Evolutionary conservation across 2,329 filamentous ascomycete genomes (phyloP).

Genomic region (Colletotrichum paranaense): DNA sequence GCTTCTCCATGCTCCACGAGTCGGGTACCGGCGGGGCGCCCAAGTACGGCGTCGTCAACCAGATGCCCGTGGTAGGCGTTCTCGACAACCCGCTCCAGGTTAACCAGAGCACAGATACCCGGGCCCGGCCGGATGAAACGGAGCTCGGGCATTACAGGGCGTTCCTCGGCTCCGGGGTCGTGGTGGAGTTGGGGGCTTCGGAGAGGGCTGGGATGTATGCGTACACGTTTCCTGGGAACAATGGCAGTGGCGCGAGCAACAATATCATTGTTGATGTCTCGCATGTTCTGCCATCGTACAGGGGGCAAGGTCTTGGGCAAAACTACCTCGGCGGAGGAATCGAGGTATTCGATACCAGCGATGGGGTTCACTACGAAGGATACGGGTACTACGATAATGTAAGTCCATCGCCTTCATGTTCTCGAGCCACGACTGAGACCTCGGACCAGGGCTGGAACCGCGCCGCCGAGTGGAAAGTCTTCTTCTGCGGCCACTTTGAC

Average conservation of each 20-base stretch:
- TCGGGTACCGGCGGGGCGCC: constrained; percentile 76
- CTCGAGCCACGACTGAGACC: constrained; percentile 10
- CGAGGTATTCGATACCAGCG: constrained; percentile 56
- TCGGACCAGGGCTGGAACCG: constrained; percentile 68
- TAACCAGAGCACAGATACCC: constrained; percentile 60
- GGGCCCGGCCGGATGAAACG: constrained; percentile 61
- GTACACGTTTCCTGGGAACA: constrained; percentile 65
- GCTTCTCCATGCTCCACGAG: constrained; percentile 74
- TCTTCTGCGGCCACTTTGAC: constrained; percentile 73
- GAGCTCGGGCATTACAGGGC: constrained; percentile 73
- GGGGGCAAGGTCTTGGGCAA: constrained; percentile 71
- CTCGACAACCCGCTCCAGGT: constrained; percentile 63
- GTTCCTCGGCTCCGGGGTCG: constrained; percentile 64
- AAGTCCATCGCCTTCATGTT: constrained; percentile 35
- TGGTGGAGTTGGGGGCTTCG: constrained; percentile 67
- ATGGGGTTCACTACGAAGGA: constrained; percentile 63
- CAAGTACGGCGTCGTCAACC: constrained; percentile 75
- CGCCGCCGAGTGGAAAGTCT: constrained; percentile 70
- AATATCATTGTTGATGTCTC: constrained; percentile 72
- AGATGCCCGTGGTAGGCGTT: constrained; percentile 64
- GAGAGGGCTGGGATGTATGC: constrained; percentile 68
- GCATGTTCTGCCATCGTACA: constrained; percentile 72
- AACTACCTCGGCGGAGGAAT: constrained; percentile 71
- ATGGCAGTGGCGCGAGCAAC: constrained; percentile 45
- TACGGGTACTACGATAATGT: constrained; percentile 72